Percentiles rank a stretch among this genome's conserved stretches.
Evolutionary conservation across 331 rosid species (phyloP).

Genomic region (Erythrophleum ivorense): DNA sequence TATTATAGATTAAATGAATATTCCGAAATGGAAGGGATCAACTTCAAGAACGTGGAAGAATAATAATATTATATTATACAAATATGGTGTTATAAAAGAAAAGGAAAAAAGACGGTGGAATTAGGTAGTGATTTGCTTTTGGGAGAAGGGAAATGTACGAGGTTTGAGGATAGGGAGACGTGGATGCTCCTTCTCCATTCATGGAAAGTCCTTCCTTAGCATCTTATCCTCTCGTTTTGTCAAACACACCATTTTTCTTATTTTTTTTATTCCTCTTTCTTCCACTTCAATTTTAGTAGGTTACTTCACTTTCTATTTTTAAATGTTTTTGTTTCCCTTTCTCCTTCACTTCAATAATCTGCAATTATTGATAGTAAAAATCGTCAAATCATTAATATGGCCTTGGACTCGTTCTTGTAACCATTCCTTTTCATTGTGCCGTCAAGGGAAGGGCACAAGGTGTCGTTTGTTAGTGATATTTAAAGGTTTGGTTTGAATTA

Average conservation of each 20-base stretch:
- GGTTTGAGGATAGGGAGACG: slow-evolving; percentile 73
- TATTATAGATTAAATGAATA: too few species aligned
- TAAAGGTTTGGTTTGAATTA: too few species aligned
- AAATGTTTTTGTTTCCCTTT: background rate
- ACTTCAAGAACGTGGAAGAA: background rate
- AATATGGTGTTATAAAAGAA: background rate
- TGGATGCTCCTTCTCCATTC: slow-evolving; percentile 79
- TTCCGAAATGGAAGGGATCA: too few species aligned
- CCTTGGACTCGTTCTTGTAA: slow-evolving; percentile 19
- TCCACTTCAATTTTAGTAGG: slow-evolving; percentile 38
- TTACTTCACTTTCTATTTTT: slow-evolving; percentile 29
- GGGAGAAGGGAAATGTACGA: slow-evolving; percentile 65
- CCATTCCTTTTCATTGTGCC: slow-evolving; percentile 37
- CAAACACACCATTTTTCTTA: slow-evolving; percentile 38
- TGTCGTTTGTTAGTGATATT: background rate
- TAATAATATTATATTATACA: too few species aligned
- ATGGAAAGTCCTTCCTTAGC: slow-evolving; percentile 39
- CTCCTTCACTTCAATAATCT: background rate
- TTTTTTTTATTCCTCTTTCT: slow-evolving; percentile 33
- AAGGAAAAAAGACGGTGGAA: background rate
- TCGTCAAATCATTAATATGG: slow-evolving; percentile 41
- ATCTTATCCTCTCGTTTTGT: slow-evolving; percentile 38
- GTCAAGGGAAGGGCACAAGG: slow-evolving; percentile 28
- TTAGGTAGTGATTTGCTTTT: slow-evolving; percentile 40
- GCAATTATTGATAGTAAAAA: slow-evolving; percentile 54